A percentile compares a stretch with the other conserved stretches of the same genome.
Evolutionary conservation across 1,284 basidiomycete species (phyloP).

Genomic region (Fomitopsis pinicola): DNA sequence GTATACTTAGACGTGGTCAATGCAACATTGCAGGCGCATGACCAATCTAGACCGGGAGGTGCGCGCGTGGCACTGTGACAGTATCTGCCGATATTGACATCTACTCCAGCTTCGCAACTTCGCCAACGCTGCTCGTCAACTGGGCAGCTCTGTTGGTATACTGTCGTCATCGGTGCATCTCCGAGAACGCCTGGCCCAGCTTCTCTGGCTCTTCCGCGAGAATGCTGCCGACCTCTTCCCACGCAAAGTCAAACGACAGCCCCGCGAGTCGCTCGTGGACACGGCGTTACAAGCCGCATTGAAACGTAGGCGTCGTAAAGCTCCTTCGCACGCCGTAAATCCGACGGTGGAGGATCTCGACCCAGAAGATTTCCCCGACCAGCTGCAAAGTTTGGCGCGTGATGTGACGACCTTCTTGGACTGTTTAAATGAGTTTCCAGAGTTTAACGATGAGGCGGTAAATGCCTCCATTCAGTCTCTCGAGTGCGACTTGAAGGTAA

Average conservation of each 20-base stretch:
- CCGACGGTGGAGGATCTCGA: conserved; percentile 54
- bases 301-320: conserved; percentile 25
- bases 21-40: conserved; percentile 38
- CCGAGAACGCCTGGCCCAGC: conserved; percentile 60
- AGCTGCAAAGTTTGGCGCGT: conserved; percentile 52
- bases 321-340: conserved; percentile 43
- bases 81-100: not conserved
- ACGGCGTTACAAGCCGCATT: conserved; percentile 26
- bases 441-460: conserved; percentile 68
- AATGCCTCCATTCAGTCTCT: conserved; percentile 63
- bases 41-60: conserved; percentile 65
- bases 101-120: conserved; percentile 54
- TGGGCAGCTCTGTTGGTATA: conserved; percentile 69
- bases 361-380: conserved; percentile 58
- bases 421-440: conserved; percentile 70
- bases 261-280: conserved; percentile 37
- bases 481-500: conserved; percentile 62
- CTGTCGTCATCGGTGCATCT: conserved; percentile 65
- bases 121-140: conserved; percentile 66
- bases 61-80: conserved; percentile 9
- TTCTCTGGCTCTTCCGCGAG: conserved; percentile 62
- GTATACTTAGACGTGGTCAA: not conserved
- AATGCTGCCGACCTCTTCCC: conserved; percentile 71
- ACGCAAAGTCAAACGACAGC: conserved; percentile 47
- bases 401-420: conserved; percentile 62